Base-by-base conservation (phyloP, 768 basidiomycete genomes). In the Rhodosporidiobolus sp. region DNA sequence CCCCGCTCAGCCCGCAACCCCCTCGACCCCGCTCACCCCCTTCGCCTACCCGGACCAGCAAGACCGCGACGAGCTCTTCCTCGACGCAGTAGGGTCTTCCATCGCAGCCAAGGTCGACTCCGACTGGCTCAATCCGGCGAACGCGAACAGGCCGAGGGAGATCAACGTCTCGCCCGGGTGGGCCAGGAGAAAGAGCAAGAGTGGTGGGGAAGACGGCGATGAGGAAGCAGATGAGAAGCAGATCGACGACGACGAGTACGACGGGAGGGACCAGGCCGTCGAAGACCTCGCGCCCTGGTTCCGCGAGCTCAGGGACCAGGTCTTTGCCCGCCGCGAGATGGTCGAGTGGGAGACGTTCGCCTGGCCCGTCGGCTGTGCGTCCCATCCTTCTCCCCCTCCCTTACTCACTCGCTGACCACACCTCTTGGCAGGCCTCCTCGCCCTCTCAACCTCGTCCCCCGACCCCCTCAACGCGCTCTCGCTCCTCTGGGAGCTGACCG, bases 381-480 rank as follows among this genome's bases (percentile, higher is more conserved):
- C 32, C 20, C 17, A 1, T 12, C n/a, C 43, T 46, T n/a, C 50
- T 60, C 46, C 24, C 12, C 50, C 30, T 56, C 26, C 32, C 49
- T 56, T 16, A 24, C 35, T 24, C 52, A 43, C n/a, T 17, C 16
- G 26, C 6, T 58, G 59, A 0, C 30, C 1, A 16, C 38, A 12
- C 28, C 22, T 12, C 19, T 1, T n/a, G 49, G 10, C 52, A 78
- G 77, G 69, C 61, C 28, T 81, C 16, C 69, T 79, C 63, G 77
- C 76, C 30, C 76, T 79, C 34, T 79, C 79, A 19, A 77, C 79
- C n/a, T 55, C 74, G 0, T 67, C 76, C 56, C 73, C 77, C 11
- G 79, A 80, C 57, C 80, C 80, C 0, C 63, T 81, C 38, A 77
- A 76, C 70, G 76, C 79, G 20, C 75, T 81, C 57, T 70, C 78